phyloP scores from a whole-genome alignment of 345 rosid species.

The Pistacia vera region DNA sequence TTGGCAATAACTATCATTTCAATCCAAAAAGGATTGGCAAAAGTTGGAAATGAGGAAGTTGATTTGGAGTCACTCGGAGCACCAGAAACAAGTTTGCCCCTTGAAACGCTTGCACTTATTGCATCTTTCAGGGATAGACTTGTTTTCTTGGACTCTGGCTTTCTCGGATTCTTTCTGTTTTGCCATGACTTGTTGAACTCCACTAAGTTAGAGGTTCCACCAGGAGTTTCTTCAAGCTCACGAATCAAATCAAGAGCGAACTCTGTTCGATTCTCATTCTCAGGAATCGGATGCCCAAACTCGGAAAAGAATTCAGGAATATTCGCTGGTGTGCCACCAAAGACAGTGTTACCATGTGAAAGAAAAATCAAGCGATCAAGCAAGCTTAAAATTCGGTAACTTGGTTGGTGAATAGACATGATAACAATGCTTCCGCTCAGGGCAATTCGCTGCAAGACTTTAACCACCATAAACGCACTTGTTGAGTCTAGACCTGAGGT shows the following conservation, averaged over 20 bases:
- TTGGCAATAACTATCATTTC: slow-evolving; percentile 78
- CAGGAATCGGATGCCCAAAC: slow-evolving; percentile 86
- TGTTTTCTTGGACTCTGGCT: slow-evolving; percentile 18
- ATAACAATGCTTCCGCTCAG: slow-evolving; percentile 89
- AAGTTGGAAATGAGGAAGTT: slow-evolving; percentile 60
- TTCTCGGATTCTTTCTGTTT: slow-evolving; percentile 19
- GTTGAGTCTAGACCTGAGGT: slow-evolving; percentile 97
- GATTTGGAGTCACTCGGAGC: slow-evolving; percentile 38
- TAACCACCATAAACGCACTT: slow-evolving; percentile 91
- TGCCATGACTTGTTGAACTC: slow-evolving; percentile 83
- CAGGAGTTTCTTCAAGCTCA: slow-evolving; percentile 77
- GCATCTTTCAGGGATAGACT: slow-evolving; percentile 72
- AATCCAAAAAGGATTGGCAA: slow-evolving; percentile 82
- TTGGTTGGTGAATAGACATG: slow-evolving; percentile 95
- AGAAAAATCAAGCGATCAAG: slow-evolving; percentile 77
- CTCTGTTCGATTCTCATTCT: slow-evolving; percentile 82
- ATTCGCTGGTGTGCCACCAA: slow-evolving; percentile 59
- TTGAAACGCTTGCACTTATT: slow-evolving; percentile 69
- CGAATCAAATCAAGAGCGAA: slow-evolving; percentile 85
- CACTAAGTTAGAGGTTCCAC: slow-evolving; percentile 63
- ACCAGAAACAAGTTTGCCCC: slow-evolving; percentile 86
- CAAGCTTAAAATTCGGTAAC: slow-evolving; percentile 76
- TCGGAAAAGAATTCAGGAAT: slow-evolving; percentile 68
- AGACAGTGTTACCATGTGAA: slow-evolving; percentile 79
- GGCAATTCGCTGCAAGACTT: slow-evolving; percentile 85